These are phyloP conservation scores for Lasiosphaeria miniovina DNA, from an alignment of 495 filamentous ascomycete genomes.

Conservation along the genomic window DNA sequence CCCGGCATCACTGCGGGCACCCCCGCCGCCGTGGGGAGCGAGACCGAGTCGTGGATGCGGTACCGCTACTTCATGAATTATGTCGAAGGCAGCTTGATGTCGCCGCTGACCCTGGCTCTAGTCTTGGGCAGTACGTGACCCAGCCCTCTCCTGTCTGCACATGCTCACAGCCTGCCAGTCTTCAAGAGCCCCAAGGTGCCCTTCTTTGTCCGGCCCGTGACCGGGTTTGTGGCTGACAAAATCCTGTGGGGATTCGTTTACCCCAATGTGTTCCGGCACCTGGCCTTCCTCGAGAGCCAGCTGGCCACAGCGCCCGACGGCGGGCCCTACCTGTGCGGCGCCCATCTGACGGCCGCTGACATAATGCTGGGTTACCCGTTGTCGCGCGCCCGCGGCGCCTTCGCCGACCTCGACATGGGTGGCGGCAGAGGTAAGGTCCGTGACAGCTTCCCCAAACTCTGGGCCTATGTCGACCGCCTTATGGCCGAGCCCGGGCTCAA, in stretches of 20 bases:
- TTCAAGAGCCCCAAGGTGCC: constrained; percentile 65
- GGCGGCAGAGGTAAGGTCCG: constrained; percentile 21
- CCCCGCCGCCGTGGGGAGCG: constrained; percentile 57
- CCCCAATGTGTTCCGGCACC: constrained; percentile 61
- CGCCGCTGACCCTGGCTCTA: constrained; percentile 14
- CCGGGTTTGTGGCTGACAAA: constrained; percentile 58
- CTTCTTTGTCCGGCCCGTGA: constrained; percentile 83
- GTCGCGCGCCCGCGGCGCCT: constrained; percentile 54
- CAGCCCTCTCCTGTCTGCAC: not conserved
- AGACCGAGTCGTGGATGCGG: constrained; percentile 72
- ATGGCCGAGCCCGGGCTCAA: constrained; percentile 60
- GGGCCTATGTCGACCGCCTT: constrained; percentile 60
- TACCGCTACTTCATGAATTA: constrained; percentile 82
- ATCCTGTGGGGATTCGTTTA: constrained; percentile 59
- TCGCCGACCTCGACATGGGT: constrained; percentile 44
- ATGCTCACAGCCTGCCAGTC: constrained; percentile 8
- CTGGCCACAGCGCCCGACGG: constrained; percentile 54
- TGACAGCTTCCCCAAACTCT: constrained; percentile 45
- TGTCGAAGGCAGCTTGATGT: constrained; percentile 54
- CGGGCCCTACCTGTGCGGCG: constrained; percentile 69
- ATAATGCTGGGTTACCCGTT: constrained; percentile 77
- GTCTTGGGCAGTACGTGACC: constrained; percentile 21
- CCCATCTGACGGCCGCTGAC: constrained; percentile 71
- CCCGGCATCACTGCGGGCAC: constrained; percentile 53
- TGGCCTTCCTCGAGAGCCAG: constrained; percentile 70